Percentiles rank a stretch among this genome's conserved stretches.
These are phyloP conservation scores for Cercospora sesami DNA, from an alignment of 2,329 filamentous ascomycete genomes.

Conservation along the genomic window DNA sequence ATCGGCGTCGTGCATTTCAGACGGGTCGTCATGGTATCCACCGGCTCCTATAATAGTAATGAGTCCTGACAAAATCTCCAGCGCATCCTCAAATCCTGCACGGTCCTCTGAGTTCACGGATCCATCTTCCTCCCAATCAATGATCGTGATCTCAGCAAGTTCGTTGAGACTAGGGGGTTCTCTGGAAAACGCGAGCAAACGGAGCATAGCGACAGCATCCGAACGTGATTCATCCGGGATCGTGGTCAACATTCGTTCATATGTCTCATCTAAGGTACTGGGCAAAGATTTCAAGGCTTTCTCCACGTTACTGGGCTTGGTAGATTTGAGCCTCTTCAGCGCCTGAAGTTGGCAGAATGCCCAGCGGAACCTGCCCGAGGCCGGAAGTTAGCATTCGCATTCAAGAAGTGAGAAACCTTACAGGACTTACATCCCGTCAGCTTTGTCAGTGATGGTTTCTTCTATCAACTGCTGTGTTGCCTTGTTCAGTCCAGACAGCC, in stretches of 20 bases:
- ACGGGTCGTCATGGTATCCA: too few relatives aligned
- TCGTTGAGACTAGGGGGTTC: conserved; percentile 24
- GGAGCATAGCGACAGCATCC: conserved; percentile 25
- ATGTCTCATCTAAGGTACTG: conserved; percentile 31
- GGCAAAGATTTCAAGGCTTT: conserved; percentile 26
- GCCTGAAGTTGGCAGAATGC: conserved; percentile 32
- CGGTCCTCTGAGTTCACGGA: conserved; percentile 17
- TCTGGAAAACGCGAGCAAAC: conserved; percentile 27
- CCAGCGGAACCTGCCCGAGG: conserved; percentile 33
- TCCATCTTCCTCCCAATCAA: conserved; percentile 18
- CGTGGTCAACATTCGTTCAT: conserved; percentile 29
- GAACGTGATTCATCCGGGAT: conserved; percentile 20
- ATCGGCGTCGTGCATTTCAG: neutral
- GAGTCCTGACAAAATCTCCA: conserved; percentile 24
- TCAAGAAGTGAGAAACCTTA: neutral
- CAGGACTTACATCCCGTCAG: conserved; percentile 33
- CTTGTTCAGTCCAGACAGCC: conserved; percentile 16
- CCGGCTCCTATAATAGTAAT: neutral
- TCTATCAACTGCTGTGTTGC: conserved; percentile 24
- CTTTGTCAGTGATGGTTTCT: conserved; percentile 23
- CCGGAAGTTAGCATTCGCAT: neutral
- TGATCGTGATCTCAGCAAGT: conserved; percentile 28
- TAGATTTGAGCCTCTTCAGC: conserved; percentile 27
- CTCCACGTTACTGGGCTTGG: conserved; percentile 22
- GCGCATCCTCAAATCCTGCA: conserved; percentile 11